These are phyloP conservation scores for Nitzschia inconspicua DNA, from an alignment of 108 stramenopile species.

Conservation along the genomic window DNA sequence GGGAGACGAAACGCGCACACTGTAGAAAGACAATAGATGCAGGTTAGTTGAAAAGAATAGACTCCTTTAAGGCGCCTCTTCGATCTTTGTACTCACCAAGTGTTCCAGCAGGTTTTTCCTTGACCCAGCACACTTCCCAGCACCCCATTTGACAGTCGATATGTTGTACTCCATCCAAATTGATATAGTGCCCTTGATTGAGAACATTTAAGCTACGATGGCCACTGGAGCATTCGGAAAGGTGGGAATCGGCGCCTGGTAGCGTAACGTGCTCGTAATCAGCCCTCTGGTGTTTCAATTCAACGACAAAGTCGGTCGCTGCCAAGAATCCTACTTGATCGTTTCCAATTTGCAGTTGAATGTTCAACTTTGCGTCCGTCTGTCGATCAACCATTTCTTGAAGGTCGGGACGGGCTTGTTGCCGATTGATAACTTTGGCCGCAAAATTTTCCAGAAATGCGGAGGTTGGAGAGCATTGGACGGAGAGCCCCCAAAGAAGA, in stretches of 20 bases:
- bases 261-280: conserved; percentile 18
- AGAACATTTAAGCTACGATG: conserved; percentile 29
- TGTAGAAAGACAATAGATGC: too few relatives aligned
- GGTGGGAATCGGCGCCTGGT: conserved; percentile 59
- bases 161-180: conserved; percentile 32
- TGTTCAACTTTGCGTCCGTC: neutral
- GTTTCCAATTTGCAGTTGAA: conserved; percentile 18
- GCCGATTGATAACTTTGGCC: neutral
- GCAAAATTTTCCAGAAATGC: conserved; percentile 5
- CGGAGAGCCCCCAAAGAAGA: neutral
- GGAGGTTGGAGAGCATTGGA: too few relatives aligned
- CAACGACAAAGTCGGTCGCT: conserved; percentile 7
- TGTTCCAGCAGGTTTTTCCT: conserved; percentile 47
- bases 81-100: too few relatives aligned
- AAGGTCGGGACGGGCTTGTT: conserved; percentile 2
- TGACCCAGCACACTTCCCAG: conserved; percentile 71
- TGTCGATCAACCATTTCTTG: conserved; percentile 2
- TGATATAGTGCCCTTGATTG: conserved; percentile 34
- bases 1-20: conserved; percentile 31
- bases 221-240: conserved; percentile 49
- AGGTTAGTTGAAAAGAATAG: too few relatives aligned
- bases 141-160: conserved; percentile 37
- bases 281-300: neutral
- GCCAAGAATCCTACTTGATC: conserved; percentile 9
- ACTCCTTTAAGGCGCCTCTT: too few relatives aligned